Percentiles rank a stretch among this genome's conserved stretches.
Evolutionary conservation across 2,329 filamentous ascomycete genomes (phyloP).

Genomic region (Pseudogymnoascus sp.): DNA sequence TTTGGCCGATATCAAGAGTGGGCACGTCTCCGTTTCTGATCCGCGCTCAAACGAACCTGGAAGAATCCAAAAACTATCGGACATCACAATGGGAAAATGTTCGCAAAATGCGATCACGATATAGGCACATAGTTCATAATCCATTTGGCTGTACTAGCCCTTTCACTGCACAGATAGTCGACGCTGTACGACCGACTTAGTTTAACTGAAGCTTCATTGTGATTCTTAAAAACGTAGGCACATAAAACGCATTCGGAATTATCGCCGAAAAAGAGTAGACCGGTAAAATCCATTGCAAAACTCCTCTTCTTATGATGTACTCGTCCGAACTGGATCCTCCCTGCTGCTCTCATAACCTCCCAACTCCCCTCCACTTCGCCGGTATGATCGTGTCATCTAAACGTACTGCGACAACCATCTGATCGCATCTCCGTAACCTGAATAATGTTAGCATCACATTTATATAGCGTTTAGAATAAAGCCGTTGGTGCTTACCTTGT

Average conservation of each 20-base stretch:
- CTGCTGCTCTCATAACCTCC: slow-evolving; percentile 8
- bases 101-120: not conserved
- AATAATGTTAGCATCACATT: slow-evolving; percentile 21
- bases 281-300: slow-evolving; percentile 25
- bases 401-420: slow-evolving; percentile 91
- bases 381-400: slow-evolving; percentile 38
- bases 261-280: slow-evolving; percentile 10
- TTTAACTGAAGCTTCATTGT: slow-evolving; percentile 6
- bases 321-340: slow-evolving; percentile 6
- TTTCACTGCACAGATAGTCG: not conserved
- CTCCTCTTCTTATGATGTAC: slow-evolving; percentile 26
- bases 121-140: not conserved
- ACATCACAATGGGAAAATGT: not conserved
- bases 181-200: not conserved
- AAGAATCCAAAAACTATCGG: not conserved
- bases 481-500: slow-evolving; percentile 52
- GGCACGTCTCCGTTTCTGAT: slow-evolving; percentile 1
- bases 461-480: not conserved
- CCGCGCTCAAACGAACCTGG: not conserved
- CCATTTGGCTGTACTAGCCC: not conserved
- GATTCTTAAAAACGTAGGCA: slow-evolving; percentile 11
- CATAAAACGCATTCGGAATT: slow-evolving; percentile 3
- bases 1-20: not conserved
- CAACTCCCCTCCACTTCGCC: slow-evolving; percentile 5
- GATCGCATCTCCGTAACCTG: slow-evolving; percentile 80